Evolutionary conservation across 1,284 basidiomycete genomes (phyloP).

Genomic region (Tausonia pullulans): DNA sequence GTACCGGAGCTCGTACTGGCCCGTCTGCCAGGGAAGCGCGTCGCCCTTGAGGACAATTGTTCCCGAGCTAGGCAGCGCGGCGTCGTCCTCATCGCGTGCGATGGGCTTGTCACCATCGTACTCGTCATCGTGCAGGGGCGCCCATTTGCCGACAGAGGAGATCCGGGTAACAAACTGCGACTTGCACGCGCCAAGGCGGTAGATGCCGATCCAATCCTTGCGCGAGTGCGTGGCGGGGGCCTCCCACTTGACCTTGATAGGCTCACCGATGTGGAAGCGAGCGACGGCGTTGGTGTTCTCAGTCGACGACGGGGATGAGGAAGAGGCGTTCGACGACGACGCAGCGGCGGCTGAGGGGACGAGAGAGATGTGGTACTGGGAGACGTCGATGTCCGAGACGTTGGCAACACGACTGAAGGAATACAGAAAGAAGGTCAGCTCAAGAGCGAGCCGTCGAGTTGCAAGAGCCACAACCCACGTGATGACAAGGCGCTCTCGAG

Average conservation of each 20-base stretch:
- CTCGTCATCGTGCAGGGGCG: constrained; percentile 79
- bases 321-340: constrained; percentile 21
- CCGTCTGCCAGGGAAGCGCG: constrained; percentile 72
- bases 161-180: constrained; percentile 71
- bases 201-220: constrained; percentile 84
- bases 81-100: constrained; percentile 28
- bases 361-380: constrained; percentile 62
- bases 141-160: constrained; percentile 84
- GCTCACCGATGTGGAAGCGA: constrained; percentile 80
- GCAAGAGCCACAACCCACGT: constrained; percentile 45
- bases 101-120: constrained; percentile 79
- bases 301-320: constrained; percentile 22
- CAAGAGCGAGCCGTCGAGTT: constrained; percentile 8
- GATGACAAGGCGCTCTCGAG: constrained; percentile 75
- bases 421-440: constrained; percentile 1
- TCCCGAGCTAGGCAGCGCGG: constrained; percentile 38
- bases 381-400: constrained; percentile 64
- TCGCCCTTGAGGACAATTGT: constrained; percentile 64
- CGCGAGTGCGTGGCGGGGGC: constrained; percentile 78
- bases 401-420: constrained; percentile 61
- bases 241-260: constrained; percentile 74
- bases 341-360: constrained; percentile 42
- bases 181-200: constrained; percentile 72
- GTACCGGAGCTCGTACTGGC: constrained; percentile 67
- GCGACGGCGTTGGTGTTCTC: constrained; percentile 32